Evolutionary conservation across 2,329 filamentous ascomycete genomes (phyloP), one percentile per base, ranked within the genome.

Genomic region (Pyrenochaeta sp.): DNA sequence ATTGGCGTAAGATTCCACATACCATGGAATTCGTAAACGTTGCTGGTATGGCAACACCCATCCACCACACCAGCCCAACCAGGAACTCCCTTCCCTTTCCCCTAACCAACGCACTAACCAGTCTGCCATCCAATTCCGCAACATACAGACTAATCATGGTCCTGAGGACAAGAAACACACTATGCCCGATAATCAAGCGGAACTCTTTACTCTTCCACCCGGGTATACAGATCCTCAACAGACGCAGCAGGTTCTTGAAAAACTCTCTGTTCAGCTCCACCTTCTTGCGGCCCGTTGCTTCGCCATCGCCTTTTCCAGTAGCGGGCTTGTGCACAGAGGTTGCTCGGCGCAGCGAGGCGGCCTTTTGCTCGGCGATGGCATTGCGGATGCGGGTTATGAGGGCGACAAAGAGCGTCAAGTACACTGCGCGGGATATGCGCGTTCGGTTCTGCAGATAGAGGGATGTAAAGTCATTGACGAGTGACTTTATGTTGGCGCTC

Each of bases 21-120:
- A 95, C 91, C 95, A 99, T 99, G 0, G 93, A 97, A 77, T 99
- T 99, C 35, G 95, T 99, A 74, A 98, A 97, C 0, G 95, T 98
- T 1, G 95, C 95, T 9, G 95, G 95, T 14, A 99, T 84, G 21
- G 95, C 94, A 62, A 99, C 95, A 49, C 94, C 75, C 95, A 99
- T 99, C 95, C 95, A 99, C 92, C 94, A 97, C 5, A 96, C 85
- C 66, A 99, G 87, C 0, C 92, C 88, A 64, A 88, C 87, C 66
- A 98, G 72, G 64, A 99, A 99, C 62, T 96, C 92, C 75, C 87
- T 91, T 14, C 94, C 95, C 63, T 89, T 95, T 1, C 95, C 95
- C 75, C 92, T 89, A 40, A 99, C 93, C 50, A 99, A 80, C 60
- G 87, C 93, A 78, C 95, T 97, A 54, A 99, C 95, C 55, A 99